phyloP scores from a whole-genome alignment of 2,329 filamentous ascomycete genomes.

The Botrytis fabae region DNA sequence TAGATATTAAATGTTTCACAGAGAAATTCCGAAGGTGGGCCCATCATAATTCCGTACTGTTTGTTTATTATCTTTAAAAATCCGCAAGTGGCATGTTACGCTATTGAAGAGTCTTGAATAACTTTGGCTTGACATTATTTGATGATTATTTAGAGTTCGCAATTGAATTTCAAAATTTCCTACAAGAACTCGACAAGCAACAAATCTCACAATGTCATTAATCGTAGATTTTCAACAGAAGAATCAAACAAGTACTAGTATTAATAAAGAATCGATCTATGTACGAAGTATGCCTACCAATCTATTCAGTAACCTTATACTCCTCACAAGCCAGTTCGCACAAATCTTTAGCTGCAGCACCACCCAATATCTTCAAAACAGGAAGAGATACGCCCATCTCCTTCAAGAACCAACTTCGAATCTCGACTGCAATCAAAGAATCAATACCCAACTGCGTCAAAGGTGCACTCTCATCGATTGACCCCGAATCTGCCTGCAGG shows the following conservation, averaged over 20 bases:
- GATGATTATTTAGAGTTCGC: too few relatives aligned
- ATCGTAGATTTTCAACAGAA: not conserved
- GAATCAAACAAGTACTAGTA: too few relatives aligned
- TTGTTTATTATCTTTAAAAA: too few relatives aligned
- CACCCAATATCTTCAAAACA: conserved; percentile 22
- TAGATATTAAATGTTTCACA: too few relatives aligned
- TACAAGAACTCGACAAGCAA: not conserved
- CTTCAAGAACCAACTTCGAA: conserved; percentile 50
- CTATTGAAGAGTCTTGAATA: too few relatives aligned
- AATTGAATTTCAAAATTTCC: not conserved
- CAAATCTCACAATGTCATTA: not conserved
- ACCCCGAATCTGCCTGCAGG: not conserved
- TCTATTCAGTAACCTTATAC: conserved; percentile 11
- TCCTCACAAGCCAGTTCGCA: conserved; percentile 18
- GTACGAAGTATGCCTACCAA: too few relatives aligned
- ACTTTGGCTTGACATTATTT: too few relatives aligned
- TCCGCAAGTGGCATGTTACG: too few relatives aligned
- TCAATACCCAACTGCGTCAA: conserved; percentile 44
- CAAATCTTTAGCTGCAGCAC: conserved; percentile 5
- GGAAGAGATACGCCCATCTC: conserved; percentile 45
- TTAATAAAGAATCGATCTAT: too few relatives aligned
- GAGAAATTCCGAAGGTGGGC: not conserved
- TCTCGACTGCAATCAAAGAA: conserved; percentile 52
- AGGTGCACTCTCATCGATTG: conserved; percentile 3
- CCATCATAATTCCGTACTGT: not conserved